Percentiles rank a stretch among this genome's conserved stretches.
Conservation (phyloP, 257 asterid genomes). For the Marsdenia floribunda region DNA sequence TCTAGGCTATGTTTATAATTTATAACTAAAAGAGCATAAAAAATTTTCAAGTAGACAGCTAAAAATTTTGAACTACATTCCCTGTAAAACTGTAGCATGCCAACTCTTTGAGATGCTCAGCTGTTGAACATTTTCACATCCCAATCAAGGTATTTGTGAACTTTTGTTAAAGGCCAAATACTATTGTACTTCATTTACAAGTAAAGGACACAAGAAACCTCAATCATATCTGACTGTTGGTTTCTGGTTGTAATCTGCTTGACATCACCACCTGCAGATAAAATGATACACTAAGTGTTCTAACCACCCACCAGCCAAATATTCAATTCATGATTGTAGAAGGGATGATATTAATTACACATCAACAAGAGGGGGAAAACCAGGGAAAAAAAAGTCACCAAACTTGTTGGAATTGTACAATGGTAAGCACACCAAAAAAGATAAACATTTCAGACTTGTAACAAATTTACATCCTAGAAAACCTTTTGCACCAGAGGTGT, state of each 20-base stretch:
- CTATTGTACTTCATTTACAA: neutral
- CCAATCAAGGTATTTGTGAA: neutral
- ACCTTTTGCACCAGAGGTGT: constrained; percentile 88
- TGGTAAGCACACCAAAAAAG: neutral
- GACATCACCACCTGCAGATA: constrained; percentile 79
- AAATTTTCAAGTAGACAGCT: neutral
- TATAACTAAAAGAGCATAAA: neutral
- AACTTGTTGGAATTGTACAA: neutral
- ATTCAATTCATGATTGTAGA: neutral
- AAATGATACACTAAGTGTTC: constrained; percentile 39
- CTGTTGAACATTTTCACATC: neutral
- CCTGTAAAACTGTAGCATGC: neutral
- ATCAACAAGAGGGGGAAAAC: neutral
- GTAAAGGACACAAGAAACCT: constrained; percentile 45
- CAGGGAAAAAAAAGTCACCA: neutral
- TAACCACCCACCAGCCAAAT: constrained; percentile 25
- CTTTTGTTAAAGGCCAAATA: neutral
- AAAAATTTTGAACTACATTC: neutral
- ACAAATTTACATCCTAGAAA: constrained; percentile 32
- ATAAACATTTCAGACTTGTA: constrained; percentile 38
- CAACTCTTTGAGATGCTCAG: neutral
- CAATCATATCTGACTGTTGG: constrained; percentile 50
- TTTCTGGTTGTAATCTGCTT: constrained; percentile 59
- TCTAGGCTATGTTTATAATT: no score
- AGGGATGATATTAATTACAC: neutral